Percentiles rank a stretch among this genome's conserved stretches.
Conservation (phyloP, 495 filamentous ascomycete species). For the Xylaria cubensis region DNA sequence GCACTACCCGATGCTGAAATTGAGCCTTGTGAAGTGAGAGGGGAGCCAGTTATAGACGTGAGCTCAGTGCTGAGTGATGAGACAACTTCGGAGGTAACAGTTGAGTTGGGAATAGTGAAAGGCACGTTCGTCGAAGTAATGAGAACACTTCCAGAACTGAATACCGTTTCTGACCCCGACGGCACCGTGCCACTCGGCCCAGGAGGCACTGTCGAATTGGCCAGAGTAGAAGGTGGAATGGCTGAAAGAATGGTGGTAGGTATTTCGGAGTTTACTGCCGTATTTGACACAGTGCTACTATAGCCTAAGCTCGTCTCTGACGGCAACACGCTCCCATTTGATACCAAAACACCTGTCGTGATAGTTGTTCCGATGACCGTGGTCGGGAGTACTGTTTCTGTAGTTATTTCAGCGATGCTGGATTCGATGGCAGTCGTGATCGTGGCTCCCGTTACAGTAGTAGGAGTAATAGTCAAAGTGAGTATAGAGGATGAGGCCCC, state of each 20-base stretch:
- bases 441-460: slow-evolving; percentile 11
- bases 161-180: slow-evolving; percentile 4
- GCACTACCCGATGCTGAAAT: background rate
- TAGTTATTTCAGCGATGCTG: slow-evolving; percentile 23
- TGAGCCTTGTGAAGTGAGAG: background rate
- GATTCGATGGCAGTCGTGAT: slow-evolving; percentile 12
- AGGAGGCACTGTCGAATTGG: background rate
- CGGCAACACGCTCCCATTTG: slow-evolving; percentile 9
- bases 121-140: background rate
- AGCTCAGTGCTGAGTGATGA: background rate
- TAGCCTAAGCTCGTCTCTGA: background rate
- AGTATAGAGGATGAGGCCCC: background rate
- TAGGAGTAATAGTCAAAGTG: slow-evolving; percentile 15
- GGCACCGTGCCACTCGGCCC: background rate
- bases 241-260: background rate
- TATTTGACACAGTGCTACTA: background rate
- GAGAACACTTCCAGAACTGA: background rate
- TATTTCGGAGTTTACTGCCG: background rate
- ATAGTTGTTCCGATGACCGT: slow-evolving; percentile 12
- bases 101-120: slow-evolving; percentile 3
- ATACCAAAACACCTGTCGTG: background rate
- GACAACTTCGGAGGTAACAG: background rate
- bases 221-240: background rate
- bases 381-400: slow-evolving; percentile 24
- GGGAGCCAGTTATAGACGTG: background rate